Evolutionary conservation across 176 grass and related monocot species (phyloP), one percentile per base, ranked within the genome.

Genomic region (Echinochloa phyllopogon): DNA sequence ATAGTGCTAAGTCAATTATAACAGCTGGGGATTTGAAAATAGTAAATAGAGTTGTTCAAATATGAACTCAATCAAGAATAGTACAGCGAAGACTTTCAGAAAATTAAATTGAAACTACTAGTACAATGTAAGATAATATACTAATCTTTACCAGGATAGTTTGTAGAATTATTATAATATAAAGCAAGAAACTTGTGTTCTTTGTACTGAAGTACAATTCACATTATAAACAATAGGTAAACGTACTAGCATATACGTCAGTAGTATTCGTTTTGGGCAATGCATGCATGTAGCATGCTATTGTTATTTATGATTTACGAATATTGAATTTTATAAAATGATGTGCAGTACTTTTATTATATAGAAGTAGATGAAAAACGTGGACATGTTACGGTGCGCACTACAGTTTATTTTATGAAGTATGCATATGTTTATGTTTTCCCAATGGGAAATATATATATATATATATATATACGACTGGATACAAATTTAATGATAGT

Each of bases 1-100:
- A 79, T 51, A 78, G 12, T 70, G 69, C 41, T 27, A 39, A 62
- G 75, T 79, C 75, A 86, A 72, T 69, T 78, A 50, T 49, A 39
- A 24, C 74, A 69, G 49, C 62, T 37, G 49, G 36, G 16, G 11
- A 1, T 56, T 21, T 27, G 49, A n/a, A 83, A 74, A 27, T 51
- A 44, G 2, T 52, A 14, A 75, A 39, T 41, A 52, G 43, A 83
- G 49, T 13, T 65, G 51, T 21, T 65, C 36, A 43, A 27, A 65
- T 84, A 37, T 76, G 59, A 75, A 84, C 47, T 4, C 36, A 51
- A 81, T 41, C 4, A 52, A 11, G 18, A 72, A 40, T 64, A 1
- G 24, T 33, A 33, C 24, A 47, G 15, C 11, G 24, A 27, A 60
- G 5, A 20, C 52, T 37, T 82, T 45, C 10, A 37, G 21, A 5